phyloP scores from a whole-genome alignment of 2,329 filamentous ascomycete genomes.

The Trichoderma hamatum region DNA sequence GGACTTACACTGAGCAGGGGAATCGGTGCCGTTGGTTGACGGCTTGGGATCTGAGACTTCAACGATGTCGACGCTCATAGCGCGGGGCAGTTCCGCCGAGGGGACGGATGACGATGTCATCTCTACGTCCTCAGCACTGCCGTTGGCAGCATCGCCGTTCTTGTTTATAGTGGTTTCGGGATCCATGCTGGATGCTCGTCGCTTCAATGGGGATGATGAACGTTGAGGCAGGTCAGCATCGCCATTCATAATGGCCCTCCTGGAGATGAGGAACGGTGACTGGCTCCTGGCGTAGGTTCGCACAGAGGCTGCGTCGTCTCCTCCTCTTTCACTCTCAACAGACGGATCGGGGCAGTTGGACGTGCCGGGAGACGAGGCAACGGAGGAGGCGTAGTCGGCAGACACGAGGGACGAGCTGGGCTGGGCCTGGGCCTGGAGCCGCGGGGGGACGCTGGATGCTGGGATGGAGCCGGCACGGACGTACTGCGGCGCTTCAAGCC shows the following conservation, averaged over 20 bases:
- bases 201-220: conserved; percentile 67
- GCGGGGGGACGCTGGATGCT: conserved; percentile 55
- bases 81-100: conserved; percentile 38
- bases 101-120: conserved; percentile 20
- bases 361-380: conserved; percentile 60
- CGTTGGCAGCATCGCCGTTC: conserved; percentile 41
- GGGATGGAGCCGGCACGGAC: conserved; percentile 49
- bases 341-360: conserved; percentile 60
- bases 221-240: conserved; percentile 61
- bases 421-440: conserved; percentile 45
- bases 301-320: conserved; percentile 49
- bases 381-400: conserved; percentile 57
- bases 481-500: conserved; percentile 46
- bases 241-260: conserved; percentile 62
- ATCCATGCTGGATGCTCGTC: conserved; percentile 65
- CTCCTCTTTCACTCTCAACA: conserved; percentile 58
- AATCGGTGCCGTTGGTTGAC: conserved; percentile 27
- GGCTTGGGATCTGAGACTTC: conserved; percentile 35
- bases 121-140: conserved; percentile 14
- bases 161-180: conserved; percentile 47
- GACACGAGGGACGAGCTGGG: conserved; percentile 38
- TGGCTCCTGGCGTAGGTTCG: conserved; percentile 49
- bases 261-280: conserved; percentile 56
- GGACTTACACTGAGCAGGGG: conserved; percentile 37
- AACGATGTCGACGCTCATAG: conserved; percentile 48